Percentiles rank a stretch among this genome's conserved stretches.
These are phyloP conservation scores for Daedaleopsis sinensis DNA, from an alignment of 768 basidiomycete genomes.

Conservation along the genomic window DNA sequence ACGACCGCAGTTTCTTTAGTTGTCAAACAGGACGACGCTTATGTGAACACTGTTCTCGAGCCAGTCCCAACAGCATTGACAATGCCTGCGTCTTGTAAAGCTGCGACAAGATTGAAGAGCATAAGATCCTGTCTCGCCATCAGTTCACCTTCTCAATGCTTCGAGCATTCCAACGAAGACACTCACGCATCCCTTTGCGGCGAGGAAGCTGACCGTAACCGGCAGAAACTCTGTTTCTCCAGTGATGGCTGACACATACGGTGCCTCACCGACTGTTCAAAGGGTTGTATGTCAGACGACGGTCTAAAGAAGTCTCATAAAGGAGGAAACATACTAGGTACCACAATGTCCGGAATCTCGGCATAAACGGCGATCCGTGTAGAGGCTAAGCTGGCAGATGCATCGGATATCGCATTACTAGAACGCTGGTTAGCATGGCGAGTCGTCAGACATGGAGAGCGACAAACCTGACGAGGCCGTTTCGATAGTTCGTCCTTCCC, in stretches of 20 bases:
- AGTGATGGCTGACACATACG: conserved; percentile 34
- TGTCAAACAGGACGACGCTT: not conserved
- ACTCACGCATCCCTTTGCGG: conserved; percentile 34
- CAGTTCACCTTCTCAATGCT: not conserved
- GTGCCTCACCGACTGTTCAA: conserved; percentile 27
- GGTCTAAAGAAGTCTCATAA: not conserved
- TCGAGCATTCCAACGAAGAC: not conserved
- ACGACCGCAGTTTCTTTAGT: no score
- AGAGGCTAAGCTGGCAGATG: conserved; percentile 29
- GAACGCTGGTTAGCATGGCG: not conserved
- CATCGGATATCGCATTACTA: conserved; percentile 21
- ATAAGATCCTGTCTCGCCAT: conserved; percentile 27
- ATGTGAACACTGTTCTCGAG: conserved; percentile 21
- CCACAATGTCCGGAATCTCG: conserved; percentile 35
- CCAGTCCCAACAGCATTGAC: conserved; percentile 26
- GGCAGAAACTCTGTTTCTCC: conserved; percentile 31
- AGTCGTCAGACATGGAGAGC: not conserved
- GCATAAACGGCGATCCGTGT: conserved; percentile 28
- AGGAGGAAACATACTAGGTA: conserved; percentile 27
- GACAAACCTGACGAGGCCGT: conserved; percentile 27
- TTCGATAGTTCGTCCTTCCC: conserved; percentile 29
- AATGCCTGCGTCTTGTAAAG: conserved; percentile 28
- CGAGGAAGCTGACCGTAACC: conserved; percentile 33
- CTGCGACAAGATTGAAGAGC: conserved; percentile 33
- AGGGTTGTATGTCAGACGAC: not conserved